These are phyloP conservation scores for Pichia cabralensis DNA, from an alignment of 805 yeast genomes.

Conservation along the genomic window DNA sequence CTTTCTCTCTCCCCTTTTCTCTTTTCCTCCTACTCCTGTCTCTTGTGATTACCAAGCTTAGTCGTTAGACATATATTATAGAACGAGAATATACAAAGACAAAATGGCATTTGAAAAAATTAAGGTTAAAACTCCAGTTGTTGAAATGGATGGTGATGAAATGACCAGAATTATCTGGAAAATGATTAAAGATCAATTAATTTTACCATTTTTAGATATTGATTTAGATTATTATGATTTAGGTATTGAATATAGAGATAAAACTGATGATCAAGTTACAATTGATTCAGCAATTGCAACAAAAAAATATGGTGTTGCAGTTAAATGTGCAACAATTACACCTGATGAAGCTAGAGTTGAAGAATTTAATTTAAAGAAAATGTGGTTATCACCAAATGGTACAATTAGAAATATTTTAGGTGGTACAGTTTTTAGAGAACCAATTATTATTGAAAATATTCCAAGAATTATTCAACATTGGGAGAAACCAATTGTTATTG, in stretches of 20 bases:
- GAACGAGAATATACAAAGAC: too few relatives aligned
- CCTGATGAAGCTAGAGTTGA: conserved; percentile 93
- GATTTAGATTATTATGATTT: conserved; percentile 89
- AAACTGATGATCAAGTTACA: conserved; percentile 83
- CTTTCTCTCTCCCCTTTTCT: background rate
- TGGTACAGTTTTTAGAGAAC: conserved; percentile 95
- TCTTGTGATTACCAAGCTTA: background rate
- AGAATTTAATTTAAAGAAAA: conserved; percentile 83
- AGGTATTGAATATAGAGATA: conserved; percentile 77
- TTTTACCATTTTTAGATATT: conserved; percentile 75
- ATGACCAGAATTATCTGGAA: conserved; percentile 97
- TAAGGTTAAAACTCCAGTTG: conserved; percentile 78
- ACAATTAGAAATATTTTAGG: conserved; percentile 92
- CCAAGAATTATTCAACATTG: conserved; percentile 87
- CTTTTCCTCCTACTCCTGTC: background rate
- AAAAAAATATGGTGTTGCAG: conserved; percentile 80
- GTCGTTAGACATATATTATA: background rate
- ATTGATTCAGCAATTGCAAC: conserved; percentile 86
- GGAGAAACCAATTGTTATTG: conserved; percentile 93
- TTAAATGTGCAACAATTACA: conserved; percentile 97
- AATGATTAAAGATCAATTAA: conserved; percentile 74
- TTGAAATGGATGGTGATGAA: conserved; percentile 97
- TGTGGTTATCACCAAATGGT: conserved; percentile 98
- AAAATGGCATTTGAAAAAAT: conserved; percentile 39
- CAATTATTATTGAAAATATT: conserved; percentile 77